These are phyloP conservation scores for Scheffersomyces illinoinensis DNA, from an alignment of 1,139 yeast species.

Conservation along the genomic window DNA sequence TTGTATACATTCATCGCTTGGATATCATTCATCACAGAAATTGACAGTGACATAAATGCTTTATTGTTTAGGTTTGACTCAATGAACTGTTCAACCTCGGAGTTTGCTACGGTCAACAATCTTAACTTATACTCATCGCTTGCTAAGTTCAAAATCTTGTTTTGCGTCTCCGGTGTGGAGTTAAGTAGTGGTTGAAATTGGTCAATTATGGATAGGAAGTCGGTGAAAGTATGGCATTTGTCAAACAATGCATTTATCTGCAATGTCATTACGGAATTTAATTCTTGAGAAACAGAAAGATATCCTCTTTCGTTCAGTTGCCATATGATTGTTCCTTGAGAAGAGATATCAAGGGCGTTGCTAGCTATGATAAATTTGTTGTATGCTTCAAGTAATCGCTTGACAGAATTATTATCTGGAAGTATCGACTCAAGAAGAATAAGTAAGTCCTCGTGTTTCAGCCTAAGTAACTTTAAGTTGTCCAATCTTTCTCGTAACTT, in stretches of 20 bases:
- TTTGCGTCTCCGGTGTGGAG: conserved; percentile 10
- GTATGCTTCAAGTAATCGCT: conserved; percentile 31
- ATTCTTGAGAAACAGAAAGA: conserved; percentile 18
- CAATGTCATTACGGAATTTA: conserved; percentile 22
- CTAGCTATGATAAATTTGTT: conserved; percentile 27
- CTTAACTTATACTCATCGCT: conserved; percentile 39
- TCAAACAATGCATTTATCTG: conserved; percentile 28
- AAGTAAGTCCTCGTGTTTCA: conserved; percentile 53
- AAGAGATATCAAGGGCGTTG: conserved; percentile 35
- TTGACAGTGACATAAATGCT: not conserved
- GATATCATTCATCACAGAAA: not conserved
- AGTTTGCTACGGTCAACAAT: conserved; percentile 30
- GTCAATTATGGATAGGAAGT: conserved; percentile 30
- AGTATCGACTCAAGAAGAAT: conserved; percentile 30
- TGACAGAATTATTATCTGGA: conserved; percentile 13
- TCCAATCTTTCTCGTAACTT: conserved; percentile 49
- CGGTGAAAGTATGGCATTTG: conserved; percentile 28
- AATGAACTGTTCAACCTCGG: conserved; percentile 26
- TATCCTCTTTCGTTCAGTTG: conserved; percentile 31
- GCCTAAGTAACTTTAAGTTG: conserved; percentile 48
- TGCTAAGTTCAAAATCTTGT: conserved; percentile 25
- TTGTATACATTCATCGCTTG: not conserved
- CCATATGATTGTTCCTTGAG: conserved; percentile 37
- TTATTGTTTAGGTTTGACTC: conserved; percentile 4
- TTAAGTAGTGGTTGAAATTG: conserved; percentile 20